These are phyloP conservation scores for Dichotomopilus funicola DNA, from an alignment of 2,329 filamentous ascomycete species.

Conservation along the genomic window DNA sequence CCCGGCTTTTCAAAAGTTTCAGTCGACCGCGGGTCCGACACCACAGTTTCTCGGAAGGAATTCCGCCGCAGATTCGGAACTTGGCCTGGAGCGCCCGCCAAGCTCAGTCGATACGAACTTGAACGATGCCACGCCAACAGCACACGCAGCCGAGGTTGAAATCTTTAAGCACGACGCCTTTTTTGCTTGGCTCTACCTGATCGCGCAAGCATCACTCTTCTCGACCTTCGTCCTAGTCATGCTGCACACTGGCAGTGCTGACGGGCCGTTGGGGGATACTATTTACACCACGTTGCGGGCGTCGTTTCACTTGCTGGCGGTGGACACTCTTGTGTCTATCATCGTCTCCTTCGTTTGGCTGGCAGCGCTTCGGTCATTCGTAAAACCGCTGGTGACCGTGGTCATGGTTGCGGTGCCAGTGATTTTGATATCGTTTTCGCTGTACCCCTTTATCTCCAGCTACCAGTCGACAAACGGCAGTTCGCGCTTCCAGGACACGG, in stretches of 20 bases:
- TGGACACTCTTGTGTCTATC: slow-evolving; percentile 86
- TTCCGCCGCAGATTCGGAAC: slow-evolving; percentile 43
- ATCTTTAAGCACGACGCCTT: slow-evolving; percentile 80
- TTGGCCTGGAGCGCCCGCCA: slow-evolving; percentile 36
- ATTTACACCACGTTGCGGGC: slow-evolving; percentile 84
- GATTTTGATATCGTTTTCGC: slow-evolving; percentile 78
- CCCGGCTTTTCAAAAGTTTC: slow-evolving; percentile 58
- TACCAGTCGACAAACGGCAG: slow-evolving; percentile 73
- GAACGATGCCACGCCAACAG: slow-evolving; percentile 29
- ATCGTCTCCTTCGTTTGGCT: slow-evolving; percentile 88
- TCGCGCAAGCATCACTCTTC: slow-evolving; percentile 75
- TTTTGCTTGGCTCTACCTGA: slow-evolving; percentile 85
- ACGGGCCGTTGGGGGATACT: slow-evolving; percentile 77
- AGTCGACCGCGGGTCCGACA: slow-evolving; percentile 32
- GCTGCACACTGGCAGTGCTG: slow-evolving; percentile 68
- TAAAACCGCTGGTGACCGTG: slow-evolving; percentile 71
- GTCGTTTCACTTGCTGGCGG: slow-evolving; percentile 81
- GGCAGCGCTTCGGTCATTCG: slow-evolving; percentile 78
- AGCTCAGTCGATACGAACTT: slow-evolving; percentile 33
- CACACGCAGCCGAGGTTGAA: slow-evolving; percentile 52
- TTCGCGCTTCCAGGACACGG: slow-evolving; percentile 72
- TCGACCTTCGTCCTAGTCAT: slow-evolving; percentile 85
- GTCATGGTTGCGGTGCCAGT: slow-evolving; percentile 80
- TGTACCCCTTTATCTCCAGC: slow-evolving; percentile 87
- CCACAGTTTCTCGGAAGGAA: slow-evolving; percentile 37